These are phyloP conservation scores for Boletus huronensis DNA, from an alignment of 768 basidiomycete species.

Conservation along the genomic window DNA sequence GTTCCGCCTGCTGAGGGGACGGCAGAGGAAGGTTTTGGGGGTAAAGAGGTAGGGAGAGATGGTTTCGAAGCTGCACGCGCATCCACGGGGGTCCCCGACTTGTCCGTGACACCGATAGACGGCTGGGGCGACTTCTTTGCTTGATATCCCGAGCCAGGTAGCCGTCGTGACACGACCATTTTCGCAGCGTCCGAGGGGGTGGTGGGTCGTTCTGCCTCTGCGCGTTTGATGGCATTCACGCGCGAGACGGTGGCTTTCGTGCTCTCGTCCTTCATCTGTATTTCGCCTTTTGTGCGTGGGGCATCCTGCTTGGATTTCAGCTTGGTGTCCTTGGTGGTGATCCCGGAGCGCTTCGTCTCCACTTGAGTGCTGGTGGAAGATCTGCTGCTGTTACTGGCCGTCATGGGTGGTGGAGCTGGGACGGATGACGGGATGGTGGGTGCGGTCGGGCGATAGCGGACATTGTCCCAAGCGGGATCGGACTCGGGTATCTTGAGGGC, in stretches of 20 bases:
- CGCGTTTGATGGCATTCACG: constrained; percentile 30
- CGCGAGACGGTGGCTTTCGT: constrained; percentile 29
- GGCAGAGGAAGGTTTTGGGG: constrained; percentile 34
- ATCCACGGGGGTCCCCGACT: constrained; percentile 27
- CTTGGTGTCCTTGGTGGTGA: constrained; percentile 45
- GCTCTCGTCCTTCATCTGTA: constrained; percentile 38
- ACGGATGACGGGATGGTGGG: constrained; percentile 11
- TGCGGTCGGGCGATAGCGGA: constrained; percentile 33
- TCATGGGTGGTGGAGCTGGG: constrained; percentile 16
- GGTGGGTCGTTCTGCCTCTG: constrained; percentile 20
- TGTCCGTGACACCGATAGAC: constrained; percentile 18
- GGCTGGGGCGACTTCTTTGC: constrained; percentile 33
- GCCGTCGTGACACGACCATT: constrained; percentile 28
- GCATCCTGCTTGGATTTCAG: constrained; percentile 33
- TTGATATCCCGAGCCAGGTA: constrained; percentile 50
- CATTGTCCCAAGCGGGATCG: constrained; percentile 62
- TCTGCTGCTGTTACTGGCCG: constrained; percentile 17
- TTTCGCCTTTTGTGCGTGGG: constrained; percentile 34
- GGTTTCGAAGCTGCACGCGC: constrained; percentile 25
- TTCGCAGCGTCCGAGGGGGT: constrained; percentile 23
- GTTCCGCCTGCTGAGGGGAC: constrained; percentile 22
- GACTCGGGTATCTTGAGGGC: constrained; percentile 53
- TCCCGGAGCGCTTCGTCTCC: constrained; percentile 42
- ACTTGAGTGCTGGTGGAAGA: constrained; percentile 26
- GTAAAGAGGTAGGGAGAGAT: constrained; percentile 31